Base-by-base conservation (phyloP, 495 filamentous ascomycete genomes). In the Trichoderma asperelloides region DNA sequence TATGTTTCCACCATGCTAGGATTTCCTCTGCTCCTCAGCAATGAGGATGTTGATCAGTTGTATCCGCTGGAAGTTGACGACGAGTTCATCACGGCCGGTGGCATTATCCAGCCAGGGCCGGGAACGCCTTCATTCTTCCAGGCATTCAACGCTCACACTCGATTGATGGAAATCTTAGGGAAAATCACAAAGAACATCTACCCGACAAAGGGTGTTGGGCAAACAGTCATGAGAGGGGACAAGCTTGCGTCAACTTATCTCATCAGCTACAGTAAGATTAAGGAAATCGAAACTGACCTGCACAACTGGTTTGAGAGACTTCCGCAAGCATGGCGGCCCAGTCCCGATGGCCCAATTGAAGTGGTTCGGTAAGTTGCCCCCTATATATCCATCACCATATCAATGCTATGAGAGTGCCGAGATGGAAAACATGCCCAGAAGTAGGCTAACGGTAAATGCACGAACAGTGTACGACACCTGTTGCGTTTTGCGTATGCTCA, bases 101-200 rank as follows among this genome's bases (percentile, higher is more conserved):
- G 81, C 37, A 92, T 98, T 68, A 72, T 83, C 37, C 84, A 85
- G 1, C 92, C 91, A 78, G 91, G 92, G 1, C 77, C 88, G n/a
- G 91, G 89, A 39, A 81, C 82, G 8, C 85, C 91, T 2, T 91
- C 93, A 0, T 78, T 90, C 37, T 89, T 93, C 73, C 84, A 89
- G 62, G 93, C 90, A 11, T 88, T 88, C 65, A 97, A 96, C 76
- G 91, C 92, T 0, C 93, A 98, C 71, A 90, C 89, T 12, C 81
- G 82, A 37, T 79, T 98, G 25, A 88, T 95, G 71, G 79, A 81
- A 27, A 89, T 97, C 60, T 79, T 97, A 62, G 78, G 89, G 40
- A 97, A 96, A 76, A 89, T 96, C 51, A 88, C 96, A 65, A 90
- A 89, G 74, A 87, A 92, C 64, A 88, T 98, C 40, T 98, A 98